phyloP scores from a whole-genome alignment of 2,329 filamentous ascomycete genomes.

The Trichoderma simmonsii region DNA sequence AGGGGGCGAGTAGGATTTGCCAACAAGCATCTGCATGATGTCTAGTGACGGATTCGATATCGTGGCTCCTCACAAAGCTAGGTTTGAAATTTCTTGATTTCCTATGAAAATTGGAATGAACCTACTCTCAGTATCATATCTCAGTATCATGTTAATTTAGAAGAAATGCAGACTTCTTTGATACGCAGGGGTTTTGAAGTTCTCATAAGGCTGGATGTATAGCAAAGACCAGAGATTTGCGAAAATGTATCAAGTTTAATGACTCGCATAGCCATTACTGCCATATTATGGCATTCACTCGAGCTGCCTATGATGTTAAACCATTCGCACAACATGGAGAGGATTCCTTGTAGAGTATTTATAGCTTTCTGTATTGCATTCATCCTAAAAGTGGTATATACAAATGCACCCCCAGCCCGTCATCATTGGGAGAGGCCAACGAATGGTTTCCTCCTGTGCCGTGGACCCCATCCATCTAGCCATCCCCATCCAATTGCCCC shows the following conservation, averaged over 20 bases:
- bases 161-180: not conserved
- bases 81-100: not conserved
- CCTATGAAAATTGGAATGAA: not conserved
- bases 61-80: not conserved
- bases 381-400: constrained; percentile 26
- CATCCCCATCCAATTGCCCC: constrained; percentile 3
- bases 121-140: not conserved
- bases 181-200: not conserved
- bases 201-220: not conserved
- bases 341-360: not conserved
- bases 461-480: constrained; percentile 7
- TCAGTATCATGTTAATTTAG: not conserved
- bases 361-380: constrained; percentile 19
- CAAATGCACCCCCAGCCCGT: constrained; percentile 20
- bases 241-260: not conserved
- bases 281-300: not conserved
- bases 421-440: constrained; percentile 6
- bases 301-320: not conserved
- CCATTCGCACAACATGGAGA: too few relatives aligned
- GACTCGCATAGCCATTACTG: not conserved
- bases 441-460: constrained; percentile 7
- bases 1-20: constrained; percentile 41
- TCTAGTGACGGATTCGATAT: not conserved
- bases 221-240: not conserved
- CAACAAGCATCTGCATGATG: constrained; percentile 38